Base-by-base conservation (phyloP, 2,329 filamentous ascomycete genomes). In the Penicillium sp. region DNA sequence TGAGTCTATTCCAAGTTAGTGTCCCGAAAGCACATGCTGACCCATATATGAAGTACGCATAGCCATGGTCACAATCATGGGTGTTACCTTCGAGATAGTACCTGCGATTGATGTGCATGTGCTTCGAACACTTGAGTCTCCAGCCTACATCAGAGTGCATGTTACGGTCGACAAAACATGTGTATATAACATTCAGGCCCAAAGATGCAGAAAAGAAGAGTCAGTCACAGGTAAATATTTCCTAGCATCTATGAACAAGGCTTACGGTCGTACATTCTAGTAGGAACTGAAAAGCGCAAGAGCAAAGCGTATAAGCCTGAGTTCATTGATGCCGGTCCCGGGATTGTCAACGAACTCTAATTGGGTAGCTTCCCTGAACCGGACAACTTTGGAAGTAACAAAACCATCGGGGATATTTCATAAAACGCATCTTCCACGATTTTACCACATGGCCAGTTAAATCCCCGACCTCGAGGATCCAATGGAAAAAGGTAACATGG, bases 291-390 rank as follows among this genome's bases (percentile, higher is more conserved):
- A 25, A 4, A 48, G 19, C 12, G 21, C 46, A 35, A 35, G 27
- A 33, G 19, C 27, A 17, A n/a, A 31, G 35, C 7, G 12, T 7
- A 41, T 19, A 27, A 19, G 23, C 12, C 23, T 54, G 41, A 48
- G 25, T 40, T 50, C 17, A 38, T 5, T 2, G 29, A 37, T 51
- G 29, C 54, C 54, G 54, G 47, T 45, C 23, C 47, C 54, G 54
- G 54, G 47, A 51, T 51, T 31, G 19, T 41, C 9, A 6, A 8
- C n/a, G 2, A 29, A 43, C 50, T 33, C 10, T 57, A 31, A 57
- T 54, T 56, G 38, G 54, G 31, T 31, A 2, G 41, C 42, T 7
- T 57, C 50, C 55, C 55, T 46, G 55, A 42, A 47, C 42, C 55
- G 55, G 54, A 21, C 23, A 48, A n/a, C n/a, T n/a, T n/a, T n/a